Conservation (phyloP, 495 filamentous ascomycete species). For the Talaromyces liani region DNA sequence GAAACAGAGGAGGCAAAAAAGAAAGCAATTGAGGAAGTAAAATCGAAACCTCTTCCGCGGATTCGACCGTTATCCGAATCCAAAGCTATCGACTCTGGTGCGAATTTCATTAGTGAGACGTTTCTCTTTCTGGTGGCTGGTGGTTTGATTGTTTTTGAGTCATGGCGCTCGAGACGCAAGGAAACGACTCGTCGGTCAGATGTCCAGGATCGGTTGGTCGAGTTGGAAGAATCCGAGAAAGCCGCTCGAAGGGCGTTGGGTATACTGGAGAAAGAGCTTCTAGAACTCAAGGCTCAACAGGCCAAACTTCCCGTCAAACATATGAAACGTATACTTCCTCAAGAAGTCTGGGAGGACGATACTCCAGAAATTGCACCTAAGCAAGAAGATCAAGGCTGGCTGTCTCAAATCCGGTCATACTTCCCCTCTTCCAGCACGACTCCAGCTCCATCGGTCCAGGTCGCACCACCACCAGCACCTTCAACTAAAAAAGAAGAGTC, state of each 20-base stretch:
- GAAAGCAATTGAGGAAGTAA: constrained; percentile 39
- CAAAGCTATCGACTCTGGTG: constrained; percentile 93
- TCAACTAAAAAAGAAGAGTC: background rate
- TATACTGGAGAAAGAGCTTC: constrained; percentile 59
- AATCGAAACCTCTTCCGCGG: constrained; percentile 34
- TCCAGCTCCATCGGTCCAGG: constrained; percentile 8
- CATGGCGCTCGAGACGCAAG: constrained; percentile 65
- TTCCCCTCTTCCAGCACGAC: constrained; percentile 15
- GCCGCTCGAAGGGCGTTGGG: constrained; percentile 50
- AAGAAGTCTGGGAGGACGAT: constrained; percentile 37
- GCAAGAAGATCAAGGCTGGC: constrained; percentile 21
- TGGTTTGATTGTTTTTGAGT: constrained; percentile 75
- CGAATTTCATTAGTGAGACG: constrained; percentile 84
- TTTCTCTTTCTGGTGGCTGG: constrained; percentile 84
- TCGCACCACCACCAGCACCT: background rate
- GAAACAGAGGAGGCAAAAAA: constrained; percentile 42
- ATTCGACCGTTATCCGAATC: constrained; percentile 78
- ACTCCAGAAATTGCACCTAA: constrained; percentile 23
- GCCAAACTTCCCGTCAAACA: constrained; percentile 20
- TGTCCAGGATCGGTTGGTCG: constrained; percentile 59
- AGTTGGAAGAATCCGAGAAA: constrained; percentile 58
- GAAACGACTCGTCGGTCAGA: constrained; percentile 69
- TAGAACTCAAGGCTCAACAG: constrained; percentile 45
- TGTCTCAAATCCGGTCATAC: constrained; percentile 27
- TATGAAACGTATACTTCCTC: constrained; percentile 33